A percentile compares a stretch with the other conserved stretches of the same genome.
phyloP scores from a whole-genome alignment of 2,329 filamentous ascomycete species.

The Ambrosiella xylebori region DNA sequence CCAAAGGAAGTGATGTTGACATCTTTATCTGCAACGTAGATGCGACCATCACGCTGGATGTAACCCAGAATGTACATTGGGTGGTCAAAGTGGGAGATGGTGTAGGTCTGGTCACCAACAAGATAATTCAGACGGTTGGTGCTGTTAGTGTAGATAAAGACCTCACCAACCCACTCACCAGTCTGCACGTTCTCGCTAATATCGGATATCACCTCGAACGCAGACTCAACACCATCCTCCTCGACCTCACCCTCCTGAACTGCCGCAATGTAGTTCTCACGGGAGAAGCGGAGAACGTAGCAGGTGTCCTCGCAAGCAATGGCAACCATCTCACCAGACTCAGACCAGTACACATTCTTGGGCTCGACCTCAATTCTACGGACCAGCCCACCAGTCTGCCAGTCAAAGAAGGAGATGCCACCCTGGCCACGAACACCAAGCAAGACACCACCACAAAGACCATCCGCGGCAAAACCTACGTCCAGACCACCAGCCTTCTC shows the following conservation, averaged over 20 bases:
- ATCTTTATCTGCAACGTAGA: slow-evolving; percentile 94
- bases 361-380: slow-evolving; percentile 75
- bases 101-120: slow-evolving; percentile 94
- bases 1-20: slow-evolving; percentile 79
- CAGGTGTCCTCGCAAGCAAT: slow-evolving; percentile 90
- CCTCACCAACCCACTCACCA: slow-evolving; percentile 95
- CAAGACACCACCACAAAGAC: slow-evolving; percentile 71
- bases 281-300: slow-evolving; percentile 82
- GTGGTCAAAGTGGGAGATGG: slow-evolving; percentile 90
- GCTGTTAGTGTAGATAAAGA: slow-evolving; percentile 96
- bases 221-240: slow-evolving; percentile 81
- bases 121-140: slow-evolving; percentile 96
- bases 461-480: slow-evolving; percentile 88
- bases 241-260: slow-evolving; percentile 70
- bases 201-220: slow-evolving; percentile 91
- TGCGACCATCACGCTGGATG: slow-evolving; percentile 81
- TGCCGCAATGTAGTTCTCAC: slow-evolving; percentile 74
- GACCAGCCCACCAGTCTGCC: slow-evolving; percentile 76
- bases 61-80: slow-evolving; percentile 92
- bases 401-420: slow-evolving; percentile 91
- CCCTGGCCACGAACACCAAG: slow-evolving; percentile 91
- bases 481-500: slow-evolving; percentile 80
- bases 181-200: slow-evolving; percentile 86
- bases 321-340: slow-evolving; percentile 81
- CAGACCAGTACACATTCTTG: slow-evolving; percentile 82